Base-by-base conservation (phyloP, 495 filamentous ascomycete species). In the Aspergillus funiculosus region DNA sequence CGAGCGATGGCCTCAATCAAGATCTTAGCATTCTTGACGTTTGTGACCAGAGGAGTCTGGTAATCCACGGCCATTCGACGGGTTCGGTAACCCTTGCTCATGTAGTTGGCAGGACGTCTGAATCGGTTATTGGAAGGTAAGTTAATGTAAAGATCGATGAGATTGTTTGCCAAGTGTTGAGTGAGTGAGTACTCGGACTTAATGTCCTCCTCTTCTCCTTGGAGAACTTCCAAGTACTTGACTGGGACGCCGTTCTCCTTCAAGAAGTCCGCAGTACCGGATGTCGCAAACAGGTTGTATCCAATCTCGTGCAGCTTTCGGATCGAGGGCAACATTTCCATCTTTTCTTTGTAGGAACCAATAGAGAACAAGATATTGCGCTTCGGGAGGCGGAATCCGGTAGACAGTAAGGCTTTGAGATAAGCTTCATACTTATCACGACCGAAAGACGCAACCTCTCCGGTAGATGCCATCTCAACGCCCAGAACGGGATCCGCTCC, bases 11-110 rank as follows among this genome's bases (percentile, higher is more conserved):
- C 92, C 64, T 98, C 92, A 52, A 98, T 85, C 32, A 98, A 64
- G 43, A 98, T 85, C 74, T 98, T 98, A 29, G 92, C 92, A 56
- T 96, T 98, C 77, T 98, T 98, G 57, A 98, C 92, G 58, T 98
- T 98, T 36, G 92, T 98, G 21, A 98, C 89, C 53, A 98, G 68
- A 28, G 92, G 92, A 29, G 91, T 94, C 65, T 96, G 91, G 67
- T 96, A 98, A 66, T 98, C 92, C 15, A 98, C 92, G 20, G 92
- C 92, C 92, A 98, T 95, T 54, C 92, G 83, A 60, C 92, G 79
- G 24, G 92, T 96, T 51, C 82, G 81, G 64, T 98, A 98, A 41
- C 92, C 92, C 67, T 87, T 90, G 63, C 89, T 95, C 84, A 98
- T 91, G 71, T 98, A 97, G 71, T 87, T 97, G 43, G 92, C 92